phyloP scores from a whole-genome alignment of 805 yeast species.

The Starmerella kuoi region DNA sequence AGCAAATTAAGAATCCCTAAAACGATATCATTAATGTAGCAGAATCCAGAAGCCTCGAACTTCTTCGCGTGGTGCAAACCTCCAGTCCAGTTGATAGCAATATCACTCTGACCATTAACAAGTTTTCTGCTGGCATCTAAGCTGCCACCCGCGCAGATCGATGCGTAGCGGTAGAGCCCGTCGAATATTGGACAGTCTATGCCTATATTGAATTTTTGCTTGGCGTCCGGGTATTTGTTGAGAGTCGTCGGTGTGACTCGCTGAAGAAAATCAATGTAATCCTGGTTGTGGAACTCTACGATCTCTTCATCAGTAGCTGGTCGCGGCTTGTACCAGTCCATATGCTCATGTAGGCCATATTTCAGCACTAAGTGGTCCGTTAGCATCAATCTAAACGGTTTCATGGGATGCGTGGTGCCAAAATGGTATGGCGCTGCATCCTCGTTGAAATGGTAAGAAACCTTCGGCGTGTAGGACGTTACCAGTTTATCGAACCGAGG shows the following conservation, averaged over 20 bases:
- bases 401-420: constrained; percentile 96
- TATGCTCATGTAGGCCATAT: constrained; percentile 72
- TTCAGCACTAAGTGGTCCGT: constrained; percentile 83
- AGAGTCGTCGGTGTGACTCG: constrained; percentile 66
- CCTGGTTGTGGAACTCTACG: constrained; percentile 71
- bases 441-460: constrained; percentile 81
- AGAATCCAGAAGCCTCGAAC: constrained; percentile 80
- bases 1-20: constrained; percentile 68
- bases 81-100: constrained; percentile 89
- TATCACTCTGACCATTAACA: constrained; percentile 70
- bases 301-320: constrained; percentile 74
- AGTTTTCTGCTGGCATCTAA: constrained; percentile 81
- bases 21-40: constrained; percentile 83
- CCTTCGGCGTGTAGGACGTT: constrained; percentile 28
- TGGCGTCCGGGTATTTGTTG: constrained; percentile 42
- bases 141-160: constrained; percentile 78
- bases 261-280: constrained; percentile 66
- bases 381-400: constrained; percentile 84
- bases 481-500: constrained; percentile 34
- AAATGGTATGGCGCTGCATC: constrained; percentile 72
- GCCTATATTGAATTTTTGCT: constrained; percentile 73
- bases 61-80: constrained; percentile 90
- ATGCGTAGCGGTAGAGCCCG: constrained; percentile 79
- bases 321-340: constrained; percentile 82
- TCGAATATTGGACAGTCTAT: constrained; percentile 93